Base-by-base conservation (phyloP, 1,139 yeast species). In the Debaryomycetaceae sp. region DNA sequence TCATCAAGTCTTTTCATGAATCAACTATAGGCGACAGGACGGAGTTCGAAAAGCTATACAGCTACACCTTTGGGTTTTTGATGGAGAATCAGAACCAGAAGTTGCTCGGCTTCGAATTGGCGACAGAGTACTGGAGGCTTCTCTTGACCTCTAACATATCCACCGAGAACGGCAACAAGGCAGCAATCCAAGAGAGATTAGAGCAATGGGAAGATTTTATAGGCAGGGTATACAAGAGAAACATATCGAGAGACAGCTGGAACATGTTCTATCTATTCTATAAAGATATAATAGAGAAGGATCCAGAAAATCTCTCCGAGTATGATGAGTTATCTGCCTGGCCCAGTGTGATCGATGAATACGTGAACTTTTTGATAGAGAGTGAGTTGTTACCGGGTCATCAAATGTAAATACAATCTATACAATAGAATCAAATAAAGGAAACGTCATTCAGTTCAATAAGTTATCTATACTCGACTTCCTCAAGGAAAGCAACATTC, bases 311-410 rank as follows among this genome's bases (percentile, higher is more conserved):
- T 3, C 68, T 86, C 14, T 60, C 64, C 8, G 69, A 64, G 4
- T 90, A 89, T 62, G 91, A 86, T 55, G 95, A 85, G 52, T 74
- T 78, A 60, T 90, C 86, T 39, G 87, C 97, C 0, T 91, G 98
- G 98, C 99, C 98, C 6, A 81, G 88, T 46, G 72, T 87, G 13
- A 80, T 91, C 53, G 99, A 91, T 59, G 91, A 84, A 49, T 93
- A 79, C 60, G 85, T 88, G 24, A 96, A 87, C 53, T 75, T 75
- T 58, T 60, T 80, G 48, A 66, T 65, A 23, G 78, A 70, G 34
- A 57, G 58, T 37, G 56, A 53, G 20, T 51, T 67, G 33, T 41
- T 60, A 11, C 11, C 31, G 11, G 31, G 31, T 27, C 31, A 27
- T 27, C 11, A 27, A 7, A 27, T 27, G 31, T 27, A 27, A 27